phyloP scores from a whole-genome alignment of 192 early-diverging fungal genomes.

The Entomortierella beljakovae region DNA sequence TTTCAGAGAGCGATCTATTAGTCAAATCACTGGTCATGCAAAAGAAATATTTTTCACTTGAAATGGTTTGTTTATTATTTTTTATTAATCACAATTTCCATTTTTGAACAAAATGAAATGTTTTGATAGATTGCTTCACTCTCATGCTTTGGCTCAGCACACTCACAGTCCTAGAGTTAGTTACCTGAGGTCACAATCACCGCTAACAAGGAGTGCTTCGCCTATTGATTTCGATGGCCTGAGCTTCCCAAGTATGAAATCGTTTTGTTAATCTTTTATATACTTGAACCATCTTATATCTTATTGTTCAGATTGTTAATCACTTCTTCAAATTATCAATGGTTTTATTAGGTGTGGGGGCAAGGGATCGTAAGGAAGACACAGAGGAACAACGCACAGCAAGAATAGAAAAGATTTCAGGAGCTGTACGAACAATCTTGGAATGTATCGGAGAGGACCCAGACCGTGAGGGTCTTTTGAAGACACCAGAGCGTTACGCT shows the following conservation, averaged over 20 bases:
- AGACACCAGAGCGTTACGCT: slow-evolving; percentile 97
- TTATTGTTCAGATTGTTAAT: not conserved
- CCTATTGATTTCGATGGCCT: slow-evolving; percentile 78
- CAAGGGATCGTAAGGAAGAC: slow-evolving; percentile 83
- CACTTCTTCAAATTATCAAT: not conserved
- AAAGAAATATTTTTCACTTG: slow-evolving; percentile 1
- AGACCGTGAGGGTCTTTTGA: slow-evolving; percentile 91
- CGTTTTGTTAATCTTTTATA: not conserved
- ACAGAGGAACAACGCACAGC: slow-evolving; percentile 74
- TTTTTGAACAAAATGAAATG: slow-evolving; percentile 15
- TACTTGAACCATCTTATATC: not conserved
- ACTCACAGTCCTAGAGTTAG: slow-evolving; percentile 3
- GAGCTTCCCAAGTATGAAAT: slow-evolving; percentile 83
- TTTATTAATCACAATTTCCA: not conserved
- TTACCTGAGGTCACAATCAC: slow-evolving; percentile 17
- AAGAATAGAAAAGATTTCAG: slow-evolving; percentile 84
- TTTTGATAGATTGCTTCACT: no score
- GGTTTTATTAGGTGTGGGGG: slow-evolving; percentile 76
- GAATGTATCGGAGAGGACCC: slow-evolving; percentile 96
- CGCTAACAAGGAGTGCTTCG: slow-evolving; percentile 24
- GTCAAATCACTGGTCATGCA: no score
- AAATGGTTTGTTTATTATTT: not conserved
- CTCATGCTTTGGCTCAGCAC: slow-evolving; percentile 32
- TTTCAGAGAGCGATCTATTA: no score
- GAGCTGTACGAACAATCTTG: slow-evolving; percentile 87